Evolutionary conservation across 1,284 basidiomycete species (phyloP).

Genomic region (Gymnopus androsaceus): DNA sequence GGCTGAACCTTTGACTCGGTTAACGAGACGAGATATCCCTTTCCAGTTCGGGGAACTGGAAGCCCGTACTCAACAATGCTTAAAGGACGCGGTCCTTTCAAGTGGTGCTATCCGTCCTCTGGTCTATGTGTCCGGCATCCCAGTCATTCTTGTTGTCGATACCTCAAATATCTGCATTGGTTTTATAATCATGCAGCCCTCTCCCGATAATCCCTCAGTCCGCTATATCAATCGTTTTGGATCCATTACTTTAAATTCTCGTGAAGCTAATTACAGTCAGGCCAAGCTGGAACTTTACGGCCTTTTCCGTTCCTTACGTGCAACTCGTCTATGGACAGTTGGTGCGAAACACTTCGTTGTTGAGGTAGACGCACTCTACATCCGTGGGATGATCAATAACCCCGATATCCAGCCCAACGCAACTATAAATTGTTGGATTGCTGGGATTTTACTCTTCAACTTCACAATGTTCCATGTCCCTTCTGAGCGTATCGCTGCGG

Average conservation of each 20-base stretch:
- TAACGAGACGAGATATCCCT: constrained; percentile 27
- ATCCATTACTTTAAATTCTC: constrained; percentile 31
- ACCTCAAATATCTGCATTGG: constrained; percentile 34
- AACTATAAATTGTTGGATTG: constrained; percentile 41
- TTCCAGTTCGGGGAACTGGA: constrained; percentile 28
- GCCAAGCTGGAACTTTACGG: constrained; percentile 37
- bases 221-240: constrained; percentile 24
- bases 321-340: too few relatives aligned
- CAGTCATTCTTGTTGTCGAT: constrained; percentile 40
- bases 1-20: too few relatives aligned
- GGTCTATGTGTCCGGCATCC: constrained; percentile 29
- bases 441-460: constrained; percentile 23
- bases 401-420: constrained; percentile 39
- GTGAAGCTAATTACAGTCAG: constrained; percentile 35
- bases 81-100: constrained; percentile 28
- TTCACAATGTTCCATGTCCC: constrained; percentile 38
- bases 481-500: constrained; percentile 27
- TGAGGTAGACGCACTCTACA: too few relatives aligned
- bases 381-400: too few relatives aligned
- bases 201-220: constrained; percentile 17
- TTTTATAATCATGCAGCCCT: constrained; percentile 31
- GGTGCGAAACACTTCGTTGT: too few relatives aligned
- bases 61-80: constrained; percentile 22
- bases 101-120: constrained; percentile 30
- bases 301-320: constrained; percentile 30